These are phyloP conservation scores for Candida michaelii DNA, from an alignment of 805 yeast genomes.

Conservation along the genomic window DNA sequence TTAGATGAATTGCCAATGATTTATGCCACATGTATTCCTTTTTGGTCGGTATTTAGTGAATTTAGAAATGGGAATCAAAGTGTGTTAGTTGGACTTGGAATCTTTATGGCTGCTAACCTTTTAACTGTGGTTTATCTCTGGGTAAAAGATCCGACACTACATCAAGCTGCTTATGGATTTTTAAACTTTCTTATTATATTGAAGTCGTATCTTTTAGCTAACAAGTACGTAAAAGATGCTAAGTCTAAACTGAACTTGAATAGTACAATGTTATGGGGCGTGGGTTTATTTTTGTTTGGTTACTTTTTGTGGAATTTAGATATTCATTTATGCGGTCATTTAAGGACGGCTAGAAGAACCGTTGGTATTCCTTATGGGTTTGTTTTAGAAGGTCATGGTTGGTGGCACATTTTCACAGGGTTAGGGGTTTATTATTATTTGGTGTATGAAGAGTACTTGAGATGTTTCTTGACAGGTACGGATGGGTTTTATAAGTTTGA, in stretches of 20 bases:
- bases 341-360: slow-evolving; percentile 57
- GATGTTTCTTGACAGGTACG: slow-evolving; percentile 62
- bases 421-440: slow-evolving; percentile 85
- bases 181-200: slow-evolving; percentile 72
- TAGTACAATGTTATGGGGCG: slow-evolving; percentile 58
- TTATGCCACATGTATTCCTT: slow-evolving; percentile 94
- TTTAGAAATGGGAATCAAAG: slow-evolving; percentile 43
- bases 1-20: slow-evolving; percentile 98
- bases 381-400: slow-evolving; percentile 87
- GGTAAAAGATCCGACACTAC: slow-evolving; percentile 80
- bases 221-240: slow-evolving; percentile 50
- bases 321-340: slow-evolving; percentile 67
- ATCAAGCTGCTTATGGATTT: slow-evolving; percentile 80
- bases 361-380: slow-evolving; percentile 85
- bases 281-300: slow-evolving; percentile 66
- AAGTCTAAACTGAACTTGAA: slow-evolving; percentile 49
- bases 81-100: slow-evolving; percentile 44
- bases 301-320: slow-evolving; percentile 88
- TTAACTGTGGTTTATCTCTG: slow-evolving; percentile 73
- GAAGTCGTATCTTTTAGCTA: slow-evolving; percentile 55
- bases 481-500: slow-evolving; percentile 55
- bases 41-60: slow-evolving; percentile 77
- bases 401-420: slow-evolving; percentile 95
- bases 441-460: slow-evolving; percentile 72
- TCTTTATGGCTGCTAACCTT: slow-evolving; percentile 52